Evolutionary conservation across 495 filamentous ascomycete genomes (phyloP), one percentile per base, ranked within the genome.

Genomic region (Talaromyces proteolyticus): DNA sequence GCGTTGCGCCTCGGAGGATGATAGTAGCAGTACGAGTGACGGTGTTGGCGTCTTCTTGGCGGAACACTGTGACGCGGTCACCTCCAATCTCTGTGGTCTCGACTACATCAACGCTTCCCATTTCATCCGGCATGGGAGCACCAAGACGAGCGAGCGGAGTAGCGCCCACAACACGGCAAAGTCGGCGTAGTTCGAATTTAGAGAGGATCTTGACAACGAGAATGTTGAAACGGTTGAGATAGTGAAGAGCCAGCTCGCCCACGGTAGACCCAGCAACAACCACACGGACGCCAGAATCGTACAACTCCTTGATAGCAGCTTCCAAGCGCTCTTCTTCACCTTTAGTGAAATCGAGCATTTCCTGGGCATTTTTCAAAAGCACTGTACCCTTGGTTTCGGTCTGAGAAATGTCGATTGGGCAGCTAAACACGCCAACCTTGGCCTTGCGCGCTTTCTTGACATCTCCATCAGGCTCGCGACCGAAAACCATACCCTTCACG

Each of bases 301-400:
- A 84, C 3, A 99, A 76, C 65, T 96, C 93, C 77, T 97, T 97
- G 71, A 99, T 87, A 47, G 83, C 78, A 24, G 80, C 72, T 72
- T 97, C 94, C 21, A 99, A 80, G 58, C 95, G 93, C 44, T 72
- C 75, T 68, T 99, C 94, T 68, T 99, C 94, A 22, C 93, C 94
- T 72, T 93, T 95, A 47, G 89, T 95, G 74, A 96, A 99, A 65
- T 97, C 85, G 50, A 96, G 74, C 89, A 99, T 96, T 70, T 99
- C 94, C 73, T 96, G 88, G 23, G 92, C 91, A 61, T 95, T 97
- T 69, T 97, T 89, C 53, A 99, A 64, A 34, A 99, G 74, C n/a
- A 99, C 94, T 14, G 94, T 99, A n/a, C 94, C 94, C 76, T 99
- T 99, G 57, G 94, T 99, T 72, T 99, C 94, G 22, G 94, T 99